Conservation (phyloP, 208 protist species). For the Acanthamoeba divionensis region DNA sequence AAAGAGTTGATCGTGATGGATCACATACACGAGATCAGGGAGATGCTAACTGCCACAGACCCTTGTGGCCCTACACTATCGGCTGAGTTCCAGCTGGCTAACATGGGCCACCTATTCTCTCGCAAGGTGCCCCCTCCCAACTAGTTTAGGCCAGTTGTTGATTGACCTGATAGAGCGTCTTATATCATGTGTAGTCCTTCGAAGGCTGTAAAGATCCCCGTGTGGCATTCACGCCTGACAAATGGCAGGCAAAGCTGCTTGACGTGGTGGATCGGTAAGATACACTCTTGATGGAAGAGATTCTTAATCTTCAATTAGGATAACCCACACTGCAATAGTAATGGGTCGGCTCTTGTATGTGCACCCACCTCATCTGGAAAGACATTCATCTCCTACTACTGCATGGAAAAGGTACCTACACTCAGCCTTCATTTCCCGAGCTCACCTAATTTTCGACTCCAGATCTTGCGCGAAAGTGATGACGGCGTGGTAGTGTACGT, state of each 20-base stretch:
- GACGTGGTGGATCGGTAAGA: slow-evolving; percentile 88
- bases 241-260: slow-evolving; percentile 91
- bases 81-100: slow-evolving; percentile 79
- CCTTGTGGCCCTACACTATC: not conserved
- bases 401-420: slow-evolving; percentile 88
- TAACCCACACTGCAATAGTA: slow-evolving; percentile 47
- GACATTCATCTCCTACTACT: slow-evolving; percentile 96
- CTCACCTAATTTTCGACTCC: not conserved
- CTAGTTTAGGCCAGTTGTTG: too few species aligned
- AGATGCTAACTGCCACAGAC: not conserved
- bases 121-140: slow-evolving; percentile 78
- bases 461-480: slow-evolving; percentile 66
- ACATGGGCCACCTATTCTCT: slow-evolving; percentile 89
- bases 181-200: not conserved
- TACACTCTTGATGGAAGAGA: not conserved
- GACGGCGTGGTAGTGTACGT: slow-evolving; percentile 90
- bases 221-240: slow-evolving; percentile 92
- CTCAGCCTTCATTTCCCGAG: slow-evolving; percentile 69
- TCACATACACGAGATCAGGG: not conserved
- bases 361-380: slow-evolving; percentile 93
- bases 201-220: slow-evolving; percentile 74
- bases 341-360: slow-evolving; percentile 89
- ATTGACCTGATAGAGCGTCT: too few species aligned
- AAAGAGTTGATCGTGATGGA: too few species aligned
- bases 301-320: not conserved